A percentile compares a stretch with the other conserved stretches of the same genome.
Conservation (phyloP, 108 stramenopile genomes). For the Skeletonema tropicum region DNA sequence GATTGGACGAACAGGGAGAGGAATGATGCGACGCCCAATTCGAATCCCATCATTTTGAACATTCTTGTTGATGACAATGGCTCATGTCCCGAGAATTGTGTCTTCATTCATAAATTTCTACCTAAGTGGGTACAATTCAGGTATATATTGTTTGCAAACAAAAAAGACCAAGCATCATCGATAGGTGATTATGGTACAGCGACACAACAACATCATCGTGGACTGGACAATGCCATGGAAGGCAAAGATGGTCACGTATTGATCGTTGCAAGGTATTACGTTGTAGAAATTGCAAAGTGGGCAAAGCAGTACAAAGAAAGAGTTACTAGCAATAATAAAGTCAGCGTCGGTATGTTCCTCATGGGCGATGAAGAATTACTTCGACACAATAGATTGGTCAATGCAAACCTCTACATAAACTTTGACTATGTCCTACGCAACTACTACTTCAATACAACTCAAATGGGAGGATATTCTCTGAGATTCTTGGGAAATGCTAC, state of each 20-base stretch:
- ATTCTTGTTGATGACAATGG: not conserved
- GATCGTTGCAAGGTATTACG: not conserved
- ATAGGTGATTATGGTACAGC: not conserved
- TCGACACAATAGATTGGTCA: not conserved
- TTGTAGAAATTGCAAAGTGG: not conserved
- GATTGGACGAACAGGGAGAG: not conserved
- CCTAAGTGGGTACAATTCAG: not conserved
- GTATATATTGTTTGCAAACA: not conserved
- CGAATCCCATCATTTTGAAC: not conserved
- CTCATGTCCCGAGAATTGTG: not conserved
- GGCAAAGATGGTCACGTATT: not conserved
- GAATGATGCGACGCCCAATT: not conserved
- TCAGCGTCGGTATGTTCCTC: not conserved
- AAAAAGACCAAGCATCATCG: not conserved
- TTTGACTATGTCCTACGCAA: conserved; percentile 1
- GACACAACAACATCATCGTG: not conserved
- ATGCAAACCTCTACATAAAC: not conserved
- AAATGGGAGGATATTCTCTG: not conserved
- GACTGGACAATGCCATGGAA: not conserved
- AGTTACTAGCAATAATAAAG: not conserved
- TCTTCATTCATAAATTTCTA: not conserved
- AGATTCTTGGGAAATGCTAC: not conserved
- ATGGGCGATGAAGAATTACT: conserved; percentile 6
- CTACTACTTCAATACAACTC: not conserved
- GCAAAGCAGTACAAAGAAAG: not conserved